phyloP scores from a whole-genome alignment of 768 basidiomycete species.

The Sutorius australiensis region DNA sequence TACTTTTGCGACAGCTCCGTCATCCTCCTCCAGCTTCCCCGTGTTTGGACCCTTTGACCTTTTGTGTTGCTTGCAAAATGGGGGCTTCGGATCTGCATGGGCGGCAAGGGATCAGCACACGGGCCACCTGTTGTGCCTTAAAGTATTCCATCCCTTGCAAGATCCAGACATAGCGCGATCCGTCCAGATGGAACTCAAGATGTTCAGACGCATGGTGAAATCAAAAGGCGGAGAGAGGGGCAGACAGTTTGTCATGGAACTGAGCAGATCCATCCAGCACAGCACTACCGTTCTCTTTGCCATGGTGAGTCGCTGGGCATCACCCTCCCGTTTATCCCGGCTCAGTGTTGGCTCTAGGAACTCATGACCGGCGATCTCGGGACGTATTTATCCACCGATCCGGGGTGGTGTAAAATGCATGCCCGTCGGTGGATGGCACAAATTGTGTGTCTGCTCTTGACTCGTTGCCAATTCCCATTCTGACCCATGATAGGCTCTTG shows the following conservation, averaged over 20 bases:
- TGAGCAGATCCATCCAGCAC: constrained; percentile 37
- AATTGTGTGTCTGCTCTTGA: constrained; percentile 25
- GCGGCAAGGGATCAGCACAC: constrained; percentile 24
- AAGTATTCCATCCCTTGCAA: constrained; percentile 26
- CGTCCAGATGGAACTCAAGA: constrained; percentile 32
- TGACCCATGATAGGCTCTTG: constrained; percentile 33
- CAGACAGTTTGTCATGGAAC: constrained; percentile 36
- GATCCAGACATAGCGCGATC: constrained; percentile 9
- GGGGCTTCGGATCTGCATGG: constrained; percentile 20
- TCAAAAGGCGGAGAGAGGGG: constrained; percentile 19
- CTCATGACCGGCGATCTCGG: constrained; percentile 38
- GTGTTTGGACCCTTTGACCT: constrained; percentile 27
- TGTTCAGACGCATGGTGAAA: constrained; percentile 34
- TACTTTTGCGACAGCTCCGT: not conserved
- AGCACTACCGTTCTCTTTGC: constrained; percentile 30
- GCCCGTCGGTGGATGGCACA: constrained; percentile 40
- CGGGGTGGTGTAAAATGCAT: constrained; percentile 24
- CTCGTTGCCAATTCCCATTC: not conserved
- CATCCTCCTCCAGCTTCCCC: constrained; percentile 15
- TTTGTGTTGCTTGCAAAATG: constrained; percentile 13
- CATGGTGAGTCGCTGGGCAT: constrained; percentile 32
- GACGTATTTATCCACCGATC: constrained; percentile 25
- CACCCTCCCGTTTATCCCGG: not conserved
- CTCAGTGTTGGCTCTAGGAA: constrained; percentile 27
- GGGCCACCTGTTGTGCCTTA: constrained; percentile 38